Evolutionary conservation across 371 early-diverging fungal species (phyloP).

Genomic region (Apophysomyces trapeziformis): DNA sequence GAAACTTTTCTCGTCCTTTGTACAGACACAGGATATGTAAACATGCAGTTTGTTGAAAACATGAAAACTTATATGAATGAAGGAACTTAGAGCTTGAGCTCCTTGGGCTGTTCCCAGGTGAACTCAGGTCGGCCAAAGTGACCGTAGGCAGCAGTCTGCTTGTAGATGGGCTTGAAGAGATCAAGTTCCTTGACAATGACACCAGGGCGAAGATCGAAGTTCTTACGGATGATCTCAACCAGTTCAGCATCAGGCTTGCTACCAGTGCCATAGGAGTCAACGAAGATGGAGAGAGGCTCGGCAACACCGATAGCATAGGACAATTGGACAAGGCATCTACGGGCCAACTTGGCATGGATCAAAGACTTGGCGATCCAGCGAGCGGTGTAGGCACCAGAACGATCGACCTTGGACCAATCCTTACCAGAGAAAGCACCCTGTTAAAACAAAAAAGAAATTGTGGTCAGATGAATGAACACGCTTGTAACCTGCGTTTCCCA

Average conservation of each 20-base stretch:
- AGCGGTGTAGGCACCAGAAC: constrained; percentile 99
- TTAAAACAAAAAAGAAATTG: background rate
- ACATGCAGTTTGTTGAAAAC: constrained; percentile 54
- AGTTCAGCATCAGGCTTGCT: constrained; percentile 89
- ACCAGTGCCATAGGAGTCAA: constrained; percentile 98
- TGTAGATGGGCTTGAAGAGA: constrained; percentile 98
- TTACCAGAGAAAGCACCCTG: constrained; percentile 99
- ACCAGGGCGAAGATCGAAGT: constrained; percentile 99
- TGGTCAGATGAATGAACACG: background rate
- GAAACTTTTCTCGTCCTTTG: constrained; percentile 10
- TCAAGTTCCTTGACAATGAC: constrained; percentile 97
- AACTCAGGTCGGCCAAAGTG: constrained; percentile 98
- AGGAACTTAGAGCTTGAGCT: constrained; percentile 74
- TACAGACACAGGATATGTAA: constrained; percentile 15
- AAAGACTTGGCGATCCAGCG: constrained; percentile 99
- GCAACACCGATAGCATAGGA: constrained; percentile 99
- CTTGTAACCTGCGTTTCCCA: too few species aligned
- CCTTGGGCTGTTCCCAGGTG: constrained; percentile 97
- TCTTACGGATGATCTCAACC: constrained; percentile 92
- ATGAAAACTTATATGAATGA: constrained; percentile 14
- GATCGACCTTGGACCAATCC: constrained; percentile 99
- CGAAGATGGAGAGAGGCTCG: constrained; percentile 96
- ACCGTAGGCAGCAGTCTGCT: constrained; percentile 97
- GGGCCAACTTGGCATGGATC: constrained; percentile 93
- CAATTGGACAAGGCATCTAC: constrained; percentile 96